These are phyloP conservation scores for Phytophthora europaea DNA, from an alignment of 352 stramenopile genomes.

Conservation along the genomic window DNA sequence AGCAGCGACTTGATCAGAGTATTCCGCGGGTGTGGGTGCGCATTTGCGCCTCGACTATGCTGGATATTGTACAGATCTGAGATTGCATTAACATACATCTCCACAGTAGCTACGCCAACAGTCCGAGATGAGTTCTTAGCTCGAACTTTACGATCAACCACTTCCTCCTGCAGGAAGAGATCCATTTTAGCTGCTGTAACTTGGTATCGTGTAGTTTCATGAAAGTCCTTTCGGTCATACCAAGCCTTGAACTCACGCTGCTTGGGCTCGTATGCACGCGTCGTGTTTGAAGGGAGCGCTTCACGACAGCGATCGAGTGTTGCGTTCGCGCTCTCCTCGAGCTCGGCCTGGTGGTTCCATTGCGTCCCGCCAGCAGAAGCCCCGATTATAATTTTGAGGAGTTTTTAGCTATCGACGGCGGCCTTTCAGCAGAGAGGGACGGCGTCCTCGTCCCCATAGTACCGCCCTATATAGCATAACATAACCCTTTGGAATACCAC, in stretches of 20 bases:
- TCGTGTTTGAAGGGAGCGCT: neutral
- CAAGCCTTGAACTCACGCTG: neutral
- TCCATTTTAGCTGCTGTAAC: neutral
- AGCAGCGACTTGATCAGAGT: neutral
- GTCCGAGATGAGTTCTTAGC: neutral
- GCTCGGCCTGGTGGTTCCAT: neutral
- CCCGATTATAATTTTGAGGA: too few species aligned
- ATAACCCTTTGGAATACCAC: too few species aligned
- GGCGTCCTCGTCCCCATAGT: too few species aligned
- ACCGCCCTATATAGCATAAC: too few species aligned
- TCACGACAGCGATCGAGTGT: neutral
- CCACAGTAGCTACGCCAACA: neutral
- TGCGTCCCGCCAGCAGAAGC: too few species aligned
- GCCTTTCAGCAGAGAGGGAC: too few species aligned
- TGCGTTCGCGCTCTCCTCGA: neutral
- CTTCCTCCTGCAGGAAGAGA: neutral
- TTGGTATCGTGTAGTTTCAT: slow-evolving; percentile 5
- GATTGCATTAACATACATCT: neutral
- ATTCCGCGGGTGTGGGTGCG: neutral
- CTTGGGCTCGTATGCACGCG: neutral
- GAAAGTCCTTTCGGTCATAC: neutral
- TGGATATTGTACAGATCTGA: neutral
- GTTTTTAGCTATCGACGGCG: too few species aligned
- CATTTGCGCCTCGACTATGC: neutral
- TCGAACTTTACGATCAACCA: neutral